Evolutionary conservation across 1,284 basidiomycete genomes (phyloP), one percentile per base, ranked within the genome.

Genomic region (Coniophora puteana): DNA sequence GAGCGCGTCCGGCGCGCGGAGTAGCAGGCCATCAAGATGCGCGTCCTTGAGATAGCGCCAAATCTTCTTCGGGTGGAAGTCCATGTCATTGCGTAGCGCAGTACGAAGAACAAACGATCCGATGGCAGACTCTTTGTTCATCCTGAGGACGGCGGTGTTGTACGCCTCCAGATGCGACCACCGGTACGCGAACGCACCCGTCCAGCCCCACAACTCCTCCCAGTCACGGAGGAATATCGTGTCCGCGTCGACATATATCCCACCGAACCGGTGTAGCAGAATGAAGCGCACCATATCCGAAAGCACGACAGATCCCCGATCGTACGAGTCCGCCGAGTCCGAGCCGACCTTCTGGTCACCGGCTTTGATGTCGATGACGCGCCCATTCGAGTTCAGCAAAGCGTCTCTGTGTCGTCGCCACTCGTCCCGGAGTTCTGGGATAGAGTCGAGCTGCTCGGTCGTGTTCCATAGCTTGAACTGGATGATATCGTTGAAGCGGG

Each of bases 391-490:
- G 49, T 81, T 82, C 66, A 85, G 78, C 23, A 77, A 62, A 51
- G 54, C 61, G 39, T 65, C 63, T 65, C 63, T 32, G 31, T 65
- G 47, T 11, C 59, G 57, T 29, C 82, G 66, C 82, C 82, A 85
- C 43, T 80, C 78, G 44, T 77, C 65, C 52, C 69, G 68, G 36
- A 84, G 61, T 57, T 84, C 82, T 6, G 71, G 68, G 1, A 82
- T 62, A 25, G 71, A 74, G 51, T 85, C 82, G 18, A 85, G 66
- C 56, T 83, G 81, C 55, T 83, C 81, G 4, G 80, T 83, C 28
- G 81, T 83, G 54, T 84, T 83, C 82, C 82, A 85, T 56, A 83
- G 67, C 54, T 74, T 76, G 67, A 85, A 84, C 55, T 79, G 76
- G 61, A 85, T 75, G 26, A 79, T 69, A 45, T 81, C 78, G 46